These are phyloP conservation scores for Scheffersomyces insectosa DNA, from an alignment of 1,139 yeast genomes.

Conservation along the genomic window DNA sequence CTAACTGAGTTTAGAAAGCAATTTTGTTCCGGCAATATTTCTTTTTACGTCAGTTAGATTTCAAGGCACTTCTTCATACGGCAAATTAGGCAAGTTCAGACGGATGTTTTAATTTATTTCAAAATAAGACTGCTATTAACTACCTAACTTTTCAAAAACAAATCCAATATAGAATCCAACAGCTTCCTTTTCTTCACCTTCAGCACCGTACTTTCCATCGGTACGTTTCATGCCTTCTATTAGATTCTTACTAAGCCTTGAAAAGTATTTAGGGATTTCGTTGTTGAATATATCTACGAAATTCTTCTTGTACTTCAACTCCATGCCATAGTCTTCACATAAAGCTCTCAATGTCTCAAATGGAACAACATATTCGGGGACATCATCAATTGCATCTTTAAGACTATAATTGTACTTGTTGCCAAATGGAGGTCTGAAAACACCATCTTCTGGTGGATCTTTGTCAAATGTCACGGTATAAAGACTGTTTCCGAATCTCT, in stretches of 20 bases:
- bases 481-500: slow-evolving; percentile 81
- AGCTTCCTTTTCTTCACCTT: slow-evolving; percentile 83
- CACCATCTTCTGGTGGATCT: slow-evolving; percentile 71
- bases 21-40: no score
- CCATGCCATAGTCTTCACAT: slow-evolving; percentile 82
- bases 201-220: slow-evolving; percentile 84
- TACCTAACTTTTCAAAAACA: slow-evolving; percentile 60
- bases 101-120: background rate
- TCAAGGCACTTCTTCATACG: no score
- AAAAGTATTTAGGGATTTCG: slow-evolving; percentile 69
- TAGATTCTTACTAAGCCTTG: slow-evolving; percentile 60
- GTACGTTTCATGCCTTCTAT: slow-evolving; percentile 68
- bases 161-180: slow-evolving; percentile 86
- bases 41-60: no score
- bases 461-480: slow-evolving; percentile 79
- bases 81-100: no score
- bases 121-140: background rate
- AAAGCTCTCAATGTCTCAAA: slow-evolving; percentile 81
- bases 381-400: slow-evolving; percentile 93
- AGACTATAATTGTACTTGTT: slow-evolving; percentile 79
- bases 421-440: slow-evolving; percentile 77
- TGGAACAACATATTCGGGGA: slow-evolving; percentile 97
- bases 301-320: slow-evolving; percentile 69
- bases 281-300: slow-evolving; percentile 82
- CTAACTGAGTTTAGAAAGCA: no score